Conservation (phyloP, 495 filamentous ascomycete species). For the Poronia punctata region DNA sequence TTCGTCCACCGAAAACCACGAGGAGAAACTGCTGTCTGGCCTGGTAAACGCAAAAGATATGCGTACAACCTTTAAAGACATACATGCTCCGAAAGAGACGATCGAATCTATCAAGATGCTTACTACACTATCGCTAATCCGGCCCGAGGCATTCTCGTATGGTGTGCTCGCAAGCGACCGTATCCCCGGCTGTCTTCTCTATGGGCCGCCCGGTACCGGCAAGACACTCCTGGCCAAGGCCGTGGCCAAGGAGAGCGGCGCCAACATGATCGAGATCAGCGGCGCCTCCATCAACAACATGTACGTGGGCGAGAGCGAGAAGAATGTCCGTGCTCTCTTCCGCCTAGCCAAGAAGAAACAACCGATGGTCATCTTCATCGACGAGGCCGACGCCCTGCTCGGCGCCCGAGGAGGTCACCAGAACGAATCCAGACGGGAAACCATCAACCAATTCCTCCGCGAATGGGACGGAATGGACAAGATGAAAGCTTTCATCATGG, state of each 20-base stretch:
- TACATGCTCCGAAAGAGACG: slow-evolving; percentile 73
- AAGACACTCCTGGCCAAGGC: slow-evolving; percentile 95
- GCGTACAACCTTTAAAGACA: slow-evolving; percentile 75
- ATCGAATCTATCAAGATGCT: slow-evolving; percentile 84
- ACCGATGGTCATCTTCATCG: slow-evolving; percentile 94
- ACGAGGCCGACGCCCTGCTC: slow-evolving; percentile 92
- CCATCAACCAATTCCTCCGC: slow-evolving; percentile 95
- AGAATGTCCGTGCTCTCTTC: slow-evolving; percentile 93
- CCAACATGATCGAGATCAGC: slow-evolving; percentile 59
- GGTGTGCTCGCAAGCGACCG: slow-evolving; percentile 88
- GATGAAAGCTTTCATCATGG: slow-evolving; percentile 91
- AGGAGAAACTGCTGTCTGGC: slow-evolving; percentile 75
- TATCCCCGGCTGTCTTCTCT: slow-evolving; percentile 83
- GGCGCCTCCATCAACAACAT: slow-evolving; percentile 80
- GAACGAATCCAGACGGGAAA: slow-evolving; percentile 50
- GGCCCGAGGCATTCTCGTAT: slow-evolving; percentile 93
- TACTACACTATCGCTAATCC: slow-evolving; percentile 77
- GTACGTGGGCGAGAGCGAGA: slow-evolving; percentile 94
- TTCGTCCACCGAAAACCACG: slow-evolving; percentile 42
- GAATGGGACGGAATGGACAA: slow-evolving; percentile 96
- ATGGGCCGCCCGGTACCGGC: slow-evolving; percentile 92
- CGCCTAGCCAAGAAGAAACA: slow-evolving; percentile 81
- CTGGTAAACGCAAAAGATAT: slow-evolving; percentile 76
- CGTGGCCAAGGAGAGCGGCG: slow-evolving; percentile 88
- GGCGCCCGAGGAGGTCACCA: slow-evolving; percentile 63